A percentile compares a stretch with the other conserved stretches of the same genome.
Conservation (phyloP, 371 early-diverging fungal genomes). For the Sporodiniella umbellata region DNA sequence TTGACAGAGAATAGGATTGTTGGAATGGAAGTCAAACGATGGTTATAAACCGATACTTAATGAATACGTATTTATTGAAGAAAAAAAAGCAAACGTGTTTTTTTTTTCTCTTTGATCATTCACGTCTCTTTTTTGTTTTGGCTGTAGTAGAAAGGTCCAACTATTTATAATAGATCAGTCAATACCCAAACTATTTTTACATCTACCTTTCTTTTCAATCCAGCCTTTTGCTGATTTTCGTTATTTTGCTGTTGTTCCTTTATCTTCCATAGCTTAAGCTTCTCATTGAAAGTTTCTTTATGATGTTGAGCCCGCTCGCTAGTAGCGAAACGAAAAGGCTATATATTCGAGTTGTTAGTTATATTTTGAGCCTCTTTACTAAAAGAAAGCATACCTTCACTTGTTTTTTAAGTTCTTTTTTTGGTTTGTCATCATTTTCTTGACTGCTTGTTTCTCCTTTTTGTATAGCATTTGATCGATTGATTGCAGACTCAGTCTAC, state of each 20-base stretch:
- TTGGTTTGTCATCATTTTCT: background rate
- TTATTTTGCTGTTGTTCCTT: background rate
- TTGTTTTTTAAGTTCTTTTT: background rate
- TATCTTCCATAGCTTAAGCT: slow-evolving; percentile 4
- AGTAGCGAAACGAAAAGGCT: slow-evolving; percentile 14
- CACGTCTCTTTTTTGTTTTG: too few relatives aligned
- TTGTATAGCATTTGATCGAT: background rate
- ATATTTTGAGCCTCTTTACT: too few relatives aligned
- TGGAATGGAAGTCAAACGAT: too few relatives aligned
- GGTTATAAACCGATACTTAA: too few relatives aligned
- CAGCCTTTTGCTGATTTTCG: background rate
- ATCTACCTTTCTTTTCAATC: slow-evolving; percentile 11
- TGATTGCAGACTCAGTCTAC: background rate
- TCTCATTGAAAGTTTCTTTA: slow-evolving; percentile 5
- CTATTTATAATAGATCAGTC: too few relatives aligned
- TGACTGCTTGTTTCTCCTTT: background rate
- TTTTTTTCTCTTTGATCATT: too few relatives aligned
- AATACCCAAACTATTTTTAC: too few relatives aligned
- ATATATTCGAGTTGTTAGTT: background rate
- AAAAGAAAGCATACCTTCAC: too few relatives aligned
- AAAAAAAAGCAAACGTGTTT: too few relatives aligned
- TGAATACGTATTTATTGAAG: too few relatives aligned
- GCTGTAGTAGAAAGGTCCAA: too few relatives aligned
- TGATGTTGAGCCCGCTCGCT: background rate
- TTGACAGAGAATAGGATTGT: too few relatives aligned